Percentiles rank a stretch among this genome's conserved stretches.
These are phyloP conservation scores for Cyberlindnera euphorbiiphila DNA, from an alignment of 805 yeast species.

Conservation along the genomic window DNA sequence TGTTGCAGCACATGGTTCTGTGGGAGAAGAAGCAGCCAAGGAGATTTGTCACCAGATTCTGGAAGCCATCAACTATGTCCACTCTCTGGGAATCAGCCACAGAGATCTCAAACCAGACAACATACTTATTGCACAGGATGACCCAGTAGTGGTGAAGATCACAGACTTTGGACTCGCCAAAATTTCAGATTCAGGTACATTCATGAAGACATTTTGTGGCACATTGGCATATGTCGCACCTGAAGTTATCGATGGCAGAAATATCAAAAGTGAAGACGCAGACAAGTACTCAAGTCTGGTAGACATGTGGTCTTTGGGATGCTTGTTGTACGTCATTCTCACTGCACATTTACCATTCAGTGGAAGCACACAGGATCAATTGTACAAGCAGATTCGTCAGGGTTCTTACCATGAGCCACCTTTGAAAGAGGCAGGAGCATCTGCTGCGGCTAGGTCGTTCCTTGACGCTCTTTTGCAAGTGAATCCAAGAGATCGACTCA, in stretches of 20 bases:
- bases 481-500: constrained; percentile 67
- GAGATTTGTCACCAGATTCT: constrained; percentile 83
- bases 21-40: constrained; percentile 86
- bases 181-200: constrained; percentile 75
- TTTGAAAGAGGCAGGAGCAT: constrained; percentile 59
- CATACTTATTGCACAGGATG: constrained; percentile 83
- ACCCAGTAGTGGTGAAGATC: constrained; percentile 87
- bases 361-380: constrained; percentile 83
- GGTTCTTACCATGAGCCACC: constrained; percentile 83
- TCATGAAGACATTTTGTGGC: constrained; percentile 96
- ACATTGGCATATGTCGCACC: constrained; percentile 97
- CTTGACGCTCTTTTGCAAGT: constrained; percentile 68
- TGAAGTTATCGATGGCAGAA: constrained; percentile 59
- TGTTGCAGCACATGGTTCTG: constrained; percentile 86
- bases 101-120: constrained; percentile 96
- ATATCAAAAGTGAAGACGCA: constrained; percentile 25
- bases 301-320: constrained; percentile 98
- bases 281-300: constrained; percentile 74
- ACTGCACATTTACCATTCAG: constrained; percentile 95
- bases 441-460: constrained; percentile 69
- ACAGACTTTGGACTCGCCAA: constrained; percentile 97
- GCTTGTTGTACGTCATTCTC: constrained; percentile 83
- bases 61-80: constrained; percentile 83
- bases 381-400: constrained; percentile 67
- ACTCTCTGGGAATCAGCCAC: constrained; percentile 87